Conservation (phyloP, 106 monocot species). For the Dioscorea zingiberensis region DNA sequence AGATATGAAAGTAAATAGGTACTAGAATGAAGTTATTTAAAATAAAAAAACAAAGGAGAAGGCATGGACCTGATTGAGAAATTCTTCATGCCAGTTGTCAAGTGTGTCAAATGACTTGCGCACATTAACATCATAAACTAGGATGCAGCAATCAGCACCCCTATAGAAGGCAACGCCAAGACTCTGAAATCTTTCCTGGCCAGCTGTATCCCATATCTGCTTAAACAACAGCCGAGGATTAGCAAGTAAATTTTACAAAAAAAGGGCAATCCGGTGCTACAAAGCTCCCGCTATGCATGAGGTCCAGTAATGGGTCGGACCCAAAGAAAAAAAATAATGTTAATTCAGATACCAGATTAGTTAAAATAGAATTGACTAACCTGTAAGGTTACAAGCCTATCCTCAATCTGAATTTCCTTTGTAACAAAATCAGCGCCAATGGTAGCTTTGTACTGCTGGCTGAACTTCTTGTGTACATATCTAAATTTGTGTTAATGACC, state of each 20-base stretch:
- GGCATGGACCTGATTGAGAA: conserved; percentile 65
- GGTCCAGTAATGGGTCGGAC: too few species aligned
- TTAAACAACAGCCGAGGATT: conserved; percentile 2
- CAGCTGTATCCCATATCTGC: conserved; percentile 98
- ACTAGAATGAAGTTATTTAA: too few species aligned
- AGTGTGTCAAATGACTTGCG: conserved; percentile 75
- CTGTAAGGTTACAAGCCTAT: conserved; percentile 34
- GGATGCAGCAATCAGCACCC: conserved; percentile 86
- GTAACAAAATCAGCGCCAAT: conserved; percentile 51
- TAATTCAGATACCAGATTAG: too few species aligned
- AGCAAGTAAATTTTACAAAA: too few species aligned
- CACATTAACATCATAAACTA: conserved; percentile 93
- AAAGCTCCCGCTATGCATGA: too few species aligned
- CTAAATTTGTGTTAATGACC: conserved; percentile 24
- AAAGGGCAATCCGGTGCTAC: too few species aligned
- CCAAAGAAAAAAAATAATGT: too few species aligned
- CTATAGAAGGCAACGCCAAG: conserved; percentile 96
- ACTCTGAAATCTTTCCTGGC: conserved; percentile 97
- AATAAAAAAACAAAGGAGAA: too few species aligned
- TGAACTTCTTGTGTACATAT: conserved; percentile 94
- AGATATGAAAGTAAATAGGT: neutral
- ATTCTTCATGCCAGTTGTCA: conserved; percentile 87
- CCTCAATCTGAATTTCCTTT: conserved; percentile 38
- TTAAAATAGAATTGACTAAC: conserved; percentile 20
- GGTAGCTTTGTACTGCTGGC: conserved; percentile 56